Evolutionary conservation across 140 eudicot species (phyloP), one percentile per base, ranked within the genome.

Genomic region (Cichorium intybus): DNA sequence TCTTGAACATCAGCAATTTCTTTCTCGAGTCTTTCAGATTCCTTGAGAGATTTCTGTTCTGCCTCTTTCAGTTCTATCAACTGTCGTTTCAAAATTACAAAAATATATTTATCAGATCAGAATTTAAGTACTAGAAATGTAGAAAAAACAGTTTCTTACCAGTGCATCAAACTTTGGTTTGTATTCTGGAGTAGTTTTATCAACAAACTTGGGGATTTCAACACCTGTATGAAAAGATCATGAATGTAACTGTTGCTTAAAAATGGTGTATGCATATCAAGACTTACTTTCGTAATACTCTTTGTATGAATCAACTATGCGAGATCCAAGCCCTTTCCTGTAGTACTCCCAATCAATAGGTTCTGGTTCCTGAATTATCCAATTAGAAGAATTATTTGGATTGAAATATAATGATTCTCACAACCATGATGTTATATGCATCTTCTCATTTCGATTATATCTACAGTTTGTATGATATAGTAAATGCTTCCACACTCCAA

Each of bases 271-370:
- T 15, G 50, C 4, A 49, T 59, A 17, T 47, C 7, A 79, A 35
- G 63, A 63, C 83, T 23, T 85, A 92, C 98, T 79, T 5, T 92
- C 96, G 68, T 84, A 88, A 54, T 89, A 95, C 66, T 92, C 93
- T 77, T 92, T 92, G 82, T 85, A 92, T 85, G 91, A 85, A 75
- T 92, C 96, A 62, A 92, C 98, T 79, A 92, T 76, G 73, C 90
- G 87, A 47, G 89, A 80, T 69, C 98, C 98, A 77, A 92, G 82
- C 66, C 95, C 96, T 63, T 92, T 88, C 66, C 98, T 88, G 79
- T 92, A 92, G 74, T 83, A 92, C 26, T 92, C 98, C 98, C 98
- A 92, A 69, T 92, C 95, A 43, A 92, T 76, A 21, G 98, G 95
- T 77, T 85, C 93, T 16, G 98, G 98, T 68, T 92, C 96, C 98